Conservation (phyloP, 1,284 basidiomycete species). For the Boletus subluridellus region DNA sequence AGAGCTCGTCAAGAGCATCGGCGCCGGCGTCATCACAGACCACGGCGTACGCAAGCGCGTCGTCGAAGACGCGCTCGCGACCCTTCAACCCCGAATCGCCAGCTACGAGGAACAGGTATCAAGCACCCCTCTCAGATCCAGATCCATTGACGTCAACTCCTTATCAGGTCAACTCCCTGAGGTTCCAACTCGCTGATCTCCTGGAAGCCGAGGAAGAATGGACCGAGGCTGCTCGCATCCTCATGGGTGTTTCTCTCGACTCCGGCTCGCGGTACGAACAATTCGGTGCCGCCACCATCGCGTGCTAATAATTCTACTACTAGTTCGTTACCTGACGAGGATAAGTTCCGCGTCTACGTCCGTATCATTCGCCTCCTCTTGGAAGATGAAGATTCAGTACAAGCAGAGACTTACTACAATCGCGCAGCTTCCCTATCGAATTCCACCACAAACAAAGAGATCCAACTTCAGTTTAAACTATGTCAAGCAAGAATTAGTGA, state of each 20-base stretch:
- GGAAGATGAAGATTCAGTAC: conserved; percentile 91
- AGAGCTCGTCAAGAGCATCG: conserved; percentile 70
- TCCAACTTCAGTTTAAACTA: conserved; percentile 77
- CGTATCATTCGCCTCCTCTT: conserved; percentile 93
- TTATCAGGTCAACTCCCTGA: conserved; percentile 71
- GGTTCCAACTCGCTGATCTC: conserved; percentile 84
- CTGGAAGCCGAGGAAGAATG: conserved; percentile 92
- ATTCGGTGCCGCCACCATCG: background rate
- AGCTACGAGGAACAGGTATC: conserved; percentile 95
- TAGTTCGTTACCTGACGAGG: conserved; percentile 74
- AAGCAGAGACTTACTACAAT: conserved; percentile 95
- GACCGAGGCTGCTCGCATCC: conserved; percentile 84
- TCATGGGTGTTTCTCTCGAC: conserved; percentile 89
- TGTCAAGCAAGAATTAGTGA: conserved; percentile 93
- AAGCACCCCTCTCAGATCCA: background rate
- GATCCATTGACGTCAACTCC: conserved; percentile 6
- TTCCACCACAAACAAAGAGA: conserved; percentile 71
- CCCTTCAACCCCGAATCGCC: conserved; percentile 71
- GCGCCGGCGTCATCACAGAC: conserved; percentile 53
- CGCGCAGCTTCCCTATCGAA: conserved; percentile 90
- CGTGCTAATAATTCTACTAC: background rate
- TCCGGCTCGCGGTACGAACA: conserved; percentile 74
- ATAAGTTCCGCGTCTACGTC: conserved; percentile 88
- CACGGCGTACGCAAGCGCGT: conserved; percentile 60
- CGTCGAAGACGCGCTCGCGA: conserved; percentile 67